Base-by-base conservation (phyloP, 2,329 filamentous ascomycete species). In the Fusarium gaditjirri region DNA sequence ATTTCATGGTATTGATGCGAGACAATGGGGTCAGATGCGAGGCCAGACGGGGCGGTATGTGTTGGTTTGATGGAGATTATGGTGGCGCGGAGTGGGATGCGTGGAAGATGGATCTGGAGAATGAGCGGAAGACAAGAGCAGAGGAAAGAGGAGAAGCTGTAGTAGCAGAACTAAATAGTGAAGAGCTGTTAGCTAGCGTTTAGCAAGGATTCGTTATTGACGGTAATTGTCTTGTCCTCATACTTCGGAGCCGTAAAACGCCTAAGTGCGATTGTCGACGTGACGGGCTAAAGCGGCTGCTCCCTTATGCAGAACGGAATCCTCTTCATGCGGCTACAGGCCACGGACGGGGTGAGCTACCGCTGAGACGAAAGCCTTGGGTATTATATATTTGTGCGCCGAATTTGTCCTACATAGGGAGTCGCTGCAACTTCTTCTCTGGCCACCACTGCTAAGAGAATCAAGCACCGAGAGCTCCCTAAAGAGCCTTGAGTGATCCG, bases 401-500 rank as follows among this genome's bases (percentile, higher is more conserved):
- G 6, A 14, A 33, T 13, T 33, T 33, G 33, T 33, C 2, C 14
- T 13, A 33, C 14, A 33, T 13, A 33, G 13, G 14, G 33, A 33
- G 33, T 12, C 13, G 2, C 33, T 16, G 33, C 33, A 13, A 16
- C 14, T 33, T 33, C 13, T 14, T 33, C 33, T 33, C 33, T 16
- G 13, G 13, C 33, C 14, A 33, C 33, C 13, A 16, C 14, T 13
- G 33, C 33, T 5, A 14, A 16, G 33, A 33, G 13, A 33, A 33
- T 16, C 14, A 7, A 33, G 33, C 33, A 33, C 33, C 33, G 33
- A 12, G 33, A 16, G 13, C 14, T 29, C 8, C 9, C 6, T 8
- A 2, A 0, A 10, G 7, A n/a, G 13, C 21, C 5, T 16, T 3
- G 3, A 31, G 5, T 17, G 33, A 4, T 17, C 3, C 29, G 9